Evolutionary conservation across 345 rosid genomes (phyloP).

Genomic region (Populus euphratica): DNA sequence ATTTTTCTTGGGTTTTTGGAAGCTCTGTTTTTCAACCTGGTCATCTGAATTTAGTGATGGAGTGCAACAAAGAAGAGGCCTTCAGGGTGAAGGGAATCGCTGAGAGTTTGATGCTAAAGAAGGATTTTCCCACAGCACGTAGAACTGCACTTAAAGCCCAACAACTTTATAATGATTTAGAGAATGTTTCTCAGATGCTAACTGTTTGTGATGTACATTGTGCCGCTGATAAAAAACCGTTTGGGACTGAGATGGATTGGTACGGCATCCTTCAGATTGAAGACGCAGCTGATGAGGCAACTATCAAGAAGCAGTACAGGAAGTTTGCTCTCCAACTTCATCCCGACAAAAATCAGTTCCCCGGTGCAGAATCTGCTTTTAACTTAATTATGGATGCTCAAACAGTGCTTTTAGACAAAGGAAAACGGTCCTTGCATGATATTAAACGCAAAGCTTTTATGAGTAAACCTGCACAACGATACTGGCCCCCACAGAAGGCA

Average conservation of each 20-base stretch:
- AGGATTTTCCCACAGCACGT: slow-evolving; percentile 62
- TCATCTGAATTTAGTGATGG: slow-evolving; percentile 40
- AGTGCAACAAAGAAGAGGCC: slow-evolving; percentile 91
- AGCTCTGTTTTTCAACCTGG: not conserved
- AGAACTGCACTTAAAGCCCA: slow-evolving; percentile 63
- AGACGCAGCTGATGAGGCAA: slow-evolving; percentile 51
- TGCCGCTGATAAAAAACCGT: slow-evolving; percentile 49
- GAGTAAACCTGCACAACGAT: slow-evolving; percentile 33
- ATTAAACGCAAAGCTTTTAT: slow-evolving; percentile 32
- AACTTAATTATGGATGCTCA: slow-evolving; percentile 86
- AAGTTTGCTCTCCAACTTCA: slow-evolving; percentile 84
- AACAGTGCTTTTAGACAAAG: slow-evolving; percentile 63
- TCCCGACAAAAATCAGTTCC: slow-evolving; percentile 86
- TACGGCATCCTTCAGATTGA: slow-evolving; percentile 76
- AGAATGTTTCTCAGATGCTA: slow-evolving; percentile 59
- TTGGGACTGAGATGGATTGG: slow-evolving; percentile 79
- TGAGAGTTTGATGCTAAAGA: slow-evolving; percentile 52
- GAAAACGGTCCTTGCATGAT: slow-evolving; percentile 58
- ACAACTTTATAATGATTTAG: slow-evolving; percentile 55
- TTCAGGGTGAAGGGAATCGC: slow-evolving; percentile 67
- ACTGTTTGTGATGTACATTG: slow-evolving; percentile 87
- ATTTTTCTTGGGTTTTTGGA: not conserved
- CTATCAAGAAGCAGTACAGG: slow-evolving; percentile 80
- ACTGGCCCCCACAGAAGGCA: slow-evolving; percentile 36
- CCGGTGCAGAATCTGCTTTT: slow-evolving; percentile 94